Conservation (phyloP, 768 basidiomycete genomes). For the Phaeotremella skinneri region DNA sequence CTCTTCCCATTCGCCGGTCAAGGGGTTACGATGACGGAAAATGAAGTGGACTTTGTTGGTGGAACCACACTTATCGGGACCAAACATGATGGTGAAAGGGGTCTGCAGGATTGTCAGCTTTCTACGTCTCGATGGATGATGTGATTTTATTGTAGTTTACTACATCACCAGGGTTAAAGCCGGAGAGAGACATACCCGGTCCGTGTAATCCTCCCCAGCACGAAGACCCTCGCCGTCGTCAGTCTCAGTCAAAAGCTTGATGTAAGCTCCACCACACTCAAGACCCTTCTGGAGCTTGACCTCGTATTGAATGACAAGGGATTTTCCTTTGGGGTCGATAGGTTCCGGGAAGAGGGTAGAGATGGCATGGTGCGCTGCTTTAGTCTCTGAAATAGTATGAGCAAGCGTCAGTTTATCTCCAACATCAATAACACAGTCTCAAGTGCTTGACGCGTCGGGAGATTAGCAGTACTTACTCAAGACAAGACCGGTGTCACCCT, state of each 20-base stretch:
- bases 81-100: constrained; percentile 76
- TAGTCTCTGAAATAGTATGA: constrained; percentile 59
- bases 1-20: constrained; percentile 90
- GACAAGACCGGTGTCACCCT: constrained; percentile 86
- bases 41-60: constrained; percentile 81
- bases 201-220: constrained; percentile 52
- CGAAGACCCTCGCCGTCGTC: constrained; percentile 44
- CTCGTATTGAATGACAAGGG: constrained; percentile 95
- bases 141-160: background rate
- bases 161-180: background rate
- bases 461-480: constrained; percentile 41
- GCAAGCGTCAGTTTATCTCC: background rate
- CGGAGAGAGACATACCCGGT: constrained; percentile 42
- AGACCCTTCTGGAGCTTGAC: constrained; percentile 99
- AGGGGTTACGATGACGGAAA: constrained; percentile 94
- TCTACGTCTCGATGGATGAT: background rate
- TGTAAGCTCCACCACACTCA: constrained; percentile 97
- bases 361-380: constrained; percentile 98
- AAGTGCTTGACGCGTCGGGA: too few species aligned
- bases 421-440: constrained; percentile 3
- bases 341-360: constrained; percentile 80
- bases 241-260: constrained; percentile 72
- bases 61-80: constrained; percentile 68
- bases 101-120: constrained; percentile 35
- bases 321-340: constrained; percentile 73